Evolutionary conservation across 208 protist species (phyloP).

Genomic region (Herpetomonas tarakana): DNA sequence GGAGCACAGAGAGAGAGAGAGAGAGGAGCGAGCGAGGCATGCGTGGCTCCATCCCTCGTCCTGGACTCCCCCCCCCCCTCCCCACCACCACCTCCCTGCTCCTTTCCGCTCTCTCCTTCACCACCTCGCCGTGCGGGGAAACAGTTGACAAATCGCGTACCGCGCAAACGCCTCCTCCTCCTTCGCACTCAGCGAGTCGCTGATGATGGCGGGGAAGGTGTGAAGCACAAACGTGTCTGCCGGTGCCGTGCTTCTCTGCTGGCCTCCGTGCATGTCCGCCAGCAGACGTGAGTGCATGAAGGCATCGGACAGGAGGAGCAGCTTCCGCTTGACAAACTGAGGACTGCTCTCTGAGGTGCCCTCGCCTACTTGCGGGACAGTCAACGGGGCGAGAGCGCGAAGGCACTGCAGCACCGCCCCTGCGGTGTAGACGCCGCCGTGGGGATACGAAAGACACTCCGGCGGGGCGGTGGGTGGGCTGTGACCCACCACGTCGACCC

Average conservation of each 20-base stretch:
- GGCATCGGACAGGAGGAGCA: slow-evolving; percentile 62
- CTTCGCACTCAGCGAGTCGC: slow-evolving; percentile 31
- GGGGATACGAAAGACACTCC: slow-evolving; percentile 40
- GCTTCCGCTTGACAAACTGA: slow-evolving; percentile 27
- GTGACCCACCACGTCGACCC: not conserved
- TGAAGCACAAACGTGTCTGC: slow-evolving; percentile 15
- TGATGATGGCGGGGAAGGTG: slow-evolving; percentile 52
- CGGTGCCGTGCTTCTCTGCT: not conserved
- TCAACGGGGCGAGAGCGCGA: slow-evolving; percentile 6
- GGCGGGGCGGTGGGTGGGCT: not conserved
- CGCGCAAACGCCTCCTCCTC: slow-evolving; percentile 53
- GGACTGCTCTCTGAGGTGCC: no score
- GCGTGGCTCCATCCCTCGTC: no score
- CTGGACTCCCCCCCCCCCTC: no score
- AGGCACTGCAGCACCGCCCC: slow-evolving; percentile 35
- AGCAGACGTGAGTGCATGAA: slow-evolving; percentile 60
- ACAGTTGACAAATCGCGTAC: slow-evolving; percentile 30
- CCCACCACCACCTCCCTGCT: no score
- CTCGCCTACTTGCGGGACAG: no score
- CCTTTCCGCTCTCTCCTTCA: no score
- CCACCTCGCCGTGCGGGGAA: no score
- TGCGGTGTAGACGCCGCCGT: slow-evolving; percentile 66
- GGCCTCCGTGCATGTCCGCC: slow-evolving; percentile 26
- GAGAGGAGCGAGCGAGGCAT: no score
- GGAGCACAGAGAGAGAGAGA: no score